Evolutionary conservation across 1,284 basidiomycete genomes (phyloP), one percentile per base, ranked within the genome.

Genomic region (Megacollybia platyphylla): DNA sequence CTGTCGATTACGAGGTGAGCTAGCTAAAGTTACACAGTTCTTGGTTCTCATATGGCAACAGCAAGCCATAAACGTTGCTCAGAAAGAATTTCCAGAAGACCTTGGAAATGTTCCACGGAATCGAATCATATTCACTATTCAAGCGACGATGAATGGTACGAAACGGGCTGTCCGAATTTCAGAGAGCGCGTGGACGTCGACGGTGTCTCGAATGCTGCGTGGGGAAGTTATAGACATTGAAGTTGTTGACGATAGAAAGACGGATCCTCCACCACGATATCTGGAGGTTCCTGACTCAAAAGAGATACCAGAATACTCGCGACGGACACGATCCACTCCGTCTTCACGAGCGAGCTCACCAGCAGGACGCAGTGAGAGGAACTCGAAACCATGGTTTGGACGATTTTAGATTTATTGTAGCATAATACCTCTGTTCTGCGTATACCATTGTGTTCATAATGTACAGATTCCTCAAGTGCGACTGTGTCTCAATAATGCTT

Each of bases 401-500:
- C 13, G 20, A 24, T 24, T 24, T 24, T 24, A 24, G 20, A 24
- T 24, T 24, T 24, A 24, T 5, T 24, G 20, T 24, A 24, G 20
- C 20, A 24, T 24, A 24, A 5, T 24, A 24, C 20, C 20, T 24
- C 20, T 5, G 20, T 24, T 24, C 20, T 24, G 20, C 20, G 20
- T 24, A 24, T 24, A 24, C 20, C 20, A 24, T 24, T 24, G 20
- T 24, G n/a, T n/a, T n/a, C n/a, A 24, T 24, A 24, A 24, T 24
- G 31, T 11, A 34, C 31, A 34, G 15, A 18, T 13, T 11, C 11
- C 27, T 32, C 8, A 11, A 20, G 70, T 72, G 48, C 76, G 65
- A 53, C 70, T 73, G 52, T 86, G 79, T 51, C 78, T 63, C 49
- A 84, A 56, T 46, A 87, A 61, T 7, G 83, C 84, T 62, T 91